Evolutionary conservation across 23 red algal genomes (phyloP).

Genomic region (Gracilaria domingensis): DNA sequence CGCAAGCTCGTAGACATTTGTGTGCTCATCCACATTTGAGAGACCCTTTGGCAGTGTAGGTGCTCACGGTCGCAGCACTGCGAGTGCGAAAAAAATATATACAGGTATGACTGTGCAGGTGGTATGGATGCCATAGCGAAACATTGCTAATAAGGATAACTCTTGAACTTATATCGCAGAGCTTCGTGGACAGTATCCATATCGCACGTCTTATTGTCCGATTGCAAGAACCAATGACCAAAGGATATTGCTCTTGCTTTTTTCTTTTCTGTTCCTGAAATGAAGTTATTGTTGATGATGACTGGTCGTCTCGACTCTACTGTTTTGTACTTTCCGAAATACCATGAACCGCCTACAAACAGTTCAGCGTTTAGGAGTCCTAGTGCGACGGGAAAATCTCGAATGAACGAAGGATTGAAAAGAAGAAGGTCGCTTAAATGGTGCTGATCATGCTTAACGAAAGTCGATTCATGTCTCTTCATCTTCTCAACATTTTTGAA

Average conservation of each 20-base stretch:
- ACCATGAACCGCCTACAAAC: constrained; percentile 80
- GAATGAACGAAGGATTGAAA: constrained; percentile 36
- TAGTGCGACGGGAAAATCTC: constrained; percentile 61
- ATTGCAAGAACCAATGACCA: constrained; percentile 81
- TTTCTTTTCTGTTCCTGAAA: constrained; percentile 72
- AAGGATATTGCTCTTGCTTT: constrained; percentile 29
- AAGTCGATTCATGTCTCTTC: constrained; percentile 16
- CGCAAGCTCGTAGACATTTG: neutral
- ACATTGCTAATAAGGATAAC: neutral
- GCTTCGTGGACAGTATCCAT: constrained; percentile 15
- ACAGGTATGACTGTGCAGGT: too few relatives aligned
- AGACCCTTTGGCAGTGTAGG: too few relatives aligned
- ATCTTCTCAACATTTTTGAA: constrained; percentile 30
- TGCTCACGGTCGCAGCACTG: neutral
- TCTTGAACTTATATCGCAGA: constrained; percentile 37
- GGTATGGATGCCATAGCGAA: neutral
- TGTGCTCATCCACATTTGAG: too few relatives aligned
- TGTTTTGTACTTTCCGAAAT: constrained; percentile 59
- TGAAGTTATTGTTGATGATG: constrained; percentile 84
- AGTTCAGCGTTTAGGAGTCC: constrained; percentile 52
- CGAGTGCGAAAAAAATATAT: too few relatives aligned
- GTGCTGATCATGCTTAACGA: constrained; percentile 77
- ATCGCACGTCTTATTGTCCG: constrained; percentile 51
- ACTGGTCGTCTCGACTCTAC: constrained; percentile 55
- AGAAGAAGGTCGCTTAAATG: constrained; percentile 57